Evolutionary conservation across 2,329 filamentous ascomycete genomes (phyloP).

Genomic region (Microdochium nivale): DNA sequence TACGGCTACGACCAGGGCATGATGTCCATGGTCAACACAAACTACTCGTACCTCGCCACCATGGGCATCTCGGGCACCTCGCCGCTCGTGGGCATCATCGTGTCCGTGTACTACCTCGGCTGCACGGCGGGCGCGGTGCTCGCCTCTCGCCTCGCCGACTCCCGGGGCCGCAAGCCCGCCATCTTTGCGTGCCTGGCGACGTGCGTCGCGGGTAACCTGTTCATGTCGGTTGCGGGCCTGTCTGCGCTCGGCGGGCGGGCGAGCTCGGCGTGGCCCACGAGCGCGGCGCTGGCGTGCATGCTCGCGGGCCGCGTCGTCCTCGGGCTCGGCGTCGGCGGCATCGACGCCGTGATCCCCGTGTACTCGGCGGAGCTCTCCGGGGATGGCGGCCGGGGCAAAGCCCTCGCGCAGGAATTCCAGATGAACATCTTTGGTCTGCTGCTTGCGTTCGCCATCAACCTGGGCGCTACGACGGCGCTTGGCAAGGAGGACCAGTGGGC

Average conservation of each 20-base stretch:
- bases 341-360: conserved; percentile 52
- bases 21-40: conserved; percentile 26
- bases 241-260: conserved; percentile 26
- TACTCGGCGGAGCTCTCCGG: conserved; percentile 48
- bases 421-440: conserved; percentile 55
- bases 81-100: conserved; percentile 48
- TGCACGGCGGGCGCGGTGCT: conserved; percentile 47
- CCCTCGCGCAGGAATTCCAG: conserved; percentile 55
- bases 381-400: conserved; percentile 47
- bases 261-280: conserved; percentile 22
- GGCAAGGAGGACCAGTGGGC: conserved; percentile 52
- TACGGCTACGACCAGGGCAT: conserved; percentile 26
- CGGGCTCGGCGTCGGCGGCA: conserved; percentile 46
- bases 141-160: conserved; percentile 46
- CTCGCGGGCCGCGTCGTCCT: conserved; percentile 18
- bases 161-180: conserved; percentile 41
- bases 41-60: conserved; percentile 40
- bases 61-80: conserved; percentile 44
- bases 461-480: conserved; percentile 40
- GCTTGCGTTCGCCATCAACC: conserved; percentile 52
- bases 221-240: conserved; percentile 52
- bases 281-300: conserved; percentile 35
- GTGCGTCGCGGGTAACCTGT: conserved; percentile 44
- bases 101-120: conserved; percentile 55
- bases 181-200: conserved; percentile 47